phyloP scores from a whole-genome alignment of 495 filamentous ascomycete species.

The Aspergillus panamensis region DNA sequence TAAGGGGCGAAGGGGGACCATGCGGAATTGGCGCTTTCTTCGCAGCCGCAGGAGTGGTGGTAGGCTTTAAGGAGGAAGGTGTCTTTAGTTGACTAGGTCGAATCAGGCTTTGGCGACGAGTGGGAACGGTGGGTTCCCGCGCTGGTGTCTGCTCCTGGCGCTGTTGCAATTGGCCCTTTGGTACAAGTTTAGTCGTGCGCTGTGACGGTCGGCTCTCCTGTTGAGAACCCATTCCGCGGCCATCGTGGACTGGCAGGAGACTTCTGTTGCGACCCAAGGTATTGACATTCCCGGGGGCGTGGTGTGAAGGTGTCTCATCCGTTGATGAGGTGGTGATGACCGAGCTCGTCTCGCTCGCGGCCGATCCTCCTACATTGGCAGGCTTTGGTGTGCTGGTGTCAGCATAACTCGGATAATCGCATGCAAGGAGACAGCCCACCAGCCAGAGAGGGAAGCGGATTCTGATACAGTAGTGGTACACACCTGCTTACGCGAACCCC shows the following conservation, averaged over 20 bases:
- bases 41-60: conserved; percentile 17
- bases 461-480: conserved; percentile 15
- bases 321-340: conserved; percentile 6
- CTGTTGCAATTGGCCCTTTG: conserved; percentile 14
- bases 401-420: conserved; percentile 11
- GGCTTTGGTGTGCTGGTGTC: conserved; percentile 22
- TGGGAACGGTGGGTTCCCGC: conserved; percentile 8
- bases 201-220: conserved; percentile 8
- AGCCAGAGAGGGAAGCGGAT: conserved; percentile 1
- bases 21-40: conserved; percentile 23
- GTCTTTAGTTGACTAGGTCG: conserved; percentile 29
- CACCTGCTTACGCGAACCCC: conserved; percentile 40
- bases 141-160: conserved; percentile 2
- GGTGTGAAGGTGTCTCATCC: conserved; percentile 1
- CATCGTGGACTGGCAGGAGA: conserved; percentile 17
- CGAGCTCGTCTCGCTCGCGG: conserved; percentile 19
- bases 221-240: conserved; percentile 3
- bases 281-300: conserved; percentile 15
- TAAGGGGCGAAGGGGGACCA: conserved; percentile 32
- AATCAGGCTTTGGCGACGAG: conserved; percentile 37
- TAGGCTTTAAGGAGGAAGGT: conserved; percentile 16
- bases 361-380: conserved; percentile 30
- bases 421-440: conserved; percentile 17
- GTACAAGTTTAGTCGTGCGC: conserved; percentile 2
- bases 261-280: conserved; percentile 10